Conservation (phyloP, 257 asterid species). For the Jasminum sambac region DNA sequence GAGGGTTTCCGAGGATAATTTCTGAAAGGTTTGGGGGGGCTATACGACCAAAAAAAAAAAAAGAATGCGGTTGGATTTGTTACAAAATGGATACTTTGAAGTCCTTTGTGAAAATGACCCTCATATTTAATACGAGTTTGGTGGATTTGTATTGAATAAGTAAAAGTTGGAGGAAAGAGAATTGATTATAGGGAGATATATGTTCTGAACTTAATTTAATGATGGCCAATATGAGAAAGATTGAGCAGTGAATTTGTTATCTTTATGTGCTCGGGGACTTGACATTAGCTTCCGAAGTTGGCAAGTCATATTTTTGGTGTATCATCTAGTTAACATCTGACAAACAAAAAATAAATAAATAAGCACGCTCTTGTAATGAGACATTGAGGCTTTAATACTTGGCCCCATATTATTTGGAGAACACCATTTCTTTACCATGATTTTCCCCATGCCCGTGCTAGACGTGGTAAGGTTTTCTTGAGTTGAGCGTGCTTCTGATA, state of each 20-base stretch:
- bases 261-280: neutral
- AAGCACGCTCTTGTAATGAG: neutral
- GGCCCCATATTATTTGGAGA: neutral
- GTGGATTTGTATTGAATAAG: conserved; percentile 8
- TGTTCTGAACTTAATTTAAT: neutral
- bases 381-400: too few relatives aligned
- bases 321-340: neutral
- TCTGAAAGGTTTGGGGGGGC: too few relatives aligned
- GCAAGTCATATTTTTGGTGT: neutral
- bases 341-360: neutral
- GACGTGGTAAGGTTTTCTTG: neutral
- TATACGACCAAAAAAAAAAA: too few relatives aligned
- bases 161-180: conserved; percentile 16
- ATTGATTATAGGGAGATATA: conserved; percentile 7
- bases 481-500: neutral
- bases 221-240: conserved; percentile 14
- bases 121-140: too few relatives aligned
- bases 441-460: neutral
- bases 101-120: neutral
- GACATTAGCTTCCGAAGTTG: neutral
- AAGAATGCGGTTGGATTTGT: neutral
- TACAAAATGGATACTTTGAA: conserved; percentile 22
- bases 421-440: neutral
- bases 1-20: too few relatives aligned
- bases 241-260: neutral